phyloP scores from a whole-genome alignment of 177 flowering plant genomes.

The Tripterygium wilfordii region DNA sequence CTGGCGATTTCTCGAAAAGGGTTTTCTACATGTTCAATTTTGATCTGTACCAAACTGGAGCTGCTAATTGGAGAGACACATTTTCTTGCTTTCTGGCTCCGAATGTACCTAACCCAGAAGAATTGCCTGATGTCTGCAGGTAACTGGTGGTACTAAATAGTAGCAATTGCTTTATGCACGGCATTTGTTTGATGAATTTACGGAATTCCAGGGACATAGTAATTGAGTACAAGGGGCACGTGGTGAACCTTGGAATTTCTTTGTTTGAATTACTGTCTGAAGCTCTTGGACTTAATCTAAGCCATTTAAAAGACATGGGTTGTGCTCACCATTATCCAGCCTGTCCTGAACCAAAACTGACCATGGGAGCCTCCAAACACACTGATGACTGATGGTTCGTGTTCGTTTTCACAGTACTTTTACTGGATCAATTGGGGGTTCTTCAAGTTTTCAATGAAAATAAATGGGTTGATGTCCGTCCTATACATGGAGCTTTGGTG shows the following conservation, averaged over 20 bases:
- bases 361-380: slow-evolving; percentile 29
- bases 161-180: background rate
- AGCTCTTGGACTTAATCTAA: slow-evolving; percentile 30
- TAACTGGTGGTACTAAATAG: too few relatives aligned
- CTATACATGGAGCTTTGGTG: slow-evolving; percentile 24
- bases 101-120: slow-evolving; percentile 19
- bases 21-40: slow-evolving; percentile 12
- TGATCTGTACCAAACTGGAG: slow-evolving; percentile 10
- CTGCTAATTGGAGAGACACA: slow-evolving; percentile 28
- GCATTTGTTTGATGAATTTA: background rate
- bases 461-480: slow-evolving; percentile 33
- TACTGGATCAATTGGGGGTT: slow-evolving; percentile 38
- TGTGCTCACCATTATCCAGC: slow-evolving; percentile 39
- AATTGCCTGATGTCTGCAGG: slow-evolving; percentile 6
- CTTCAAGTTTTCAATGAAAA: slow-evolving; percentile 32
- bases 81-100: slow-evolving; percentile 25
- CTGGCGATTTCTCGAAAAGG: slow-evolving; percentile 7
- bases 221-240: slow-evolving; percentile 15
- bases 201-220: slow-evolving; percentile 19
- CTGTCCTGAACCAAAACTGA: slow-evolving; percentile 38
- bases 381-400: slow-evolving; percentile 27
- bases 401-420: slow-evolving; percentile 38
- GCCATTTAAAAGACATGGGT: slow-evolving; percentile 21
- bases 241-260: slow-evolving; percentile 13
- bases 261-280: slow-evolving; percentile 30